A percentile compares a stretch with the other conserved stretches of the same genome.
Evolutionary conservation across 345 rosid genomes (phyloP).

Genomic region (Laguncularia racemosa): DNA sequence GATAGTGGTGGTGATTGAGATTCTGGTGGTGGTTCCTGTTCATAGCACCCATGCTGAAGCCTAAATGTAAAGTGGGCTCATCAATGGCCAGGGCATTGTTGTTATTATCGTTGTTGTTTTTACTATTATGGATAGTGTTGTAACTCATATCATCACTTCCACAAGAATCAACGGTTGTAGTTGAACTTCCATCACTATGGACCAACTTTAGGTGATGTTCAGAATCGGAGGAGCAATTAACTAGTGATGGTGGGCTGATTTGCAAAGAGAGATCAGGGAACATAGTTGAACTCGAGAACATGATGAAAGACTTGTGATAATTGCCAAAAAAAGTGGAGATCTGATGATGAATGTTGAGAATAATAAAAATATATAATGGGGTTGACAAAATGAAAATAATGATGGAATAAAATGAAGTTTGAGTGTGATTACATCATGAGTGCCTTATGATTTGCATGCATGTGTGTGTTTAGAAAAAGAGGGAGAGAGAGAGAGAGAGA

Average conservation of each 20-base stretch:
- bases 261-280: constrained; percentile 82
- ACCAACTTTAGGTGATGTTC: constrained; percentile 10
- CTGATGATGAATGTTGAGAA: constrained; percentile 19
- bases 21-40: constrained; percentile 2
- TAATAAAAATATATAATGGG: constrained; percentile 8
- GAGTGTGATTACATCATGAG: constrained; percentile 72
- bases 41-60: constrained; percentile 42
- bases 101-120: no score
- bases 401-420: constrained; percentile 14
- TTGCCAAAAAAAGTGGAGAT: constrained; percentile 7
- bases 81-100: constrained; percentile 9
- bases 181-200: constrained; percentile 51
- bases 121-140: constrained; percentile 33
- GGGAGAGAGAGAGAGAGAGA: constrained; percentile 23
- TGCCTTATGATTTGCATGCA: constrained; percentile 79
- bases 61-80: constrained; percentile 56
- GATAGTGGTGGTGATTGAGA: constrained; percentile 29
- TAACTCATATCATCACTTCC: constrained; percentile 57
- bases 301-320: constrained; percentile 14
- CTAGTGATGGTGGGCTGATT: constrained; percentile 60
- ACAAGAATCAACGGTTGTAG: constrained; percentile 60
- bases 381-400: constrained; percentile 6
- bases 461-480: constrained; percentile 10
- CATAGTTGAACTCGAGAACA: constrained; percentile 32
- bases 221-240: constrained; percentile 13